Percentiles rank a stretch among this genome's conserved stretches.
Evolutionary conservation across 2,329 filamentous ascomycete genomes (phyloP).

Genomic region (Leptoxyphium fumago): DNA sequence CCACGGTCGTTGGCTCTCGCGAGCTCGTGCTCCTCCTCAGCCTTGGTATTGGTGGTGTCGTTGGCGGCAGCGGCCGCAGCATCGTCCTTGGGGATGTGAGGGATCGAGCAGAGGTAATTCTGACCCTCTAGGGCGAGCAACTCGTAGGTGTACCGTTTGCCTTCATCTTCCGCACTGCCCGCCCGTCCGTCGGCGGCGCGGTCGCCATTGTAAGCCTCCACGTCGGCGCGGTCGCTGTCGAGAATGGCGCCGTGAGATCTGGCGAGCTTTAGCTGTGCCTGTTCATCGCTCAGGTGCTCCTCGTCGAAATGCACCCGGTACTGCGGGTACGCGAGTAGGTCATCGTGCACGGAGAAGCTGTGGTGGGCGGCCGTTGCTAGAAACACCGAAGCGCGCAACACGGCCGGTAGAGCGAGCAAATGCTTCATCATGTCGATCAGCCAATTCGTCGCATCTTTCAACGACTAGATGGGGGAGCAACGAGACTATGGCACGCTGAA

Average conservation of each 20-base stretch:
- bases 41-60: slow-evolving; percentile 22
- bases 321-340: slow-evolving; percentile 74
- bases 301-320: slow-evolving; percentile 64
- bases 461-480: too few relatives aligned
- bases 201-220: neutral
- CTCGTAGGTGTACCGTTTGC: slow-evolving; percentile 42
- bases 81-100: slow-evolving; percentile 44
- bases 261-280: slow-evolving; percentile 48
- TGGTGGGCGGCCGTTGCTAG: slow-evolving; percentile 34
- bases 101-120: slow-evolving; percentile 74
- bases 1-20: slow-evolving; percentile 61
- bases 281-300: slow-evolving; percentile 53
- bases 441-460: too few relatives aligned
- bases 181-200: slow-evolving; percentile 10
- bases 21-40: slow-evolving; percentile 68
- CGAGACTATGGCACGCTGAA: too few relatives aligned
- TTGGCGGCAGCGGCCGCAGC: slow-evolving; percentile 9
- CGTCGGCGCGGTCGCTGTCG: neutral
- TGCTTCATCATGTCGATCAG: slow-evolving; percentile 23
- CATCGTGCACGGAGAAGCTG: slow-evolving; percentile 74
- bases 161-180: slow-evolving; percentile 1
- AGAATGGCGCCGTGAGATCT: neutral
- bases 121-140: slow-evolving; percentile 55
- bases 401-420: slow-evolving; percentile 33
- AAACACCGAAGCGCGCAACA: slow-evolving; percentile 33